A percentile compares a stretch with the other conserved stretches of the same genome.
Conservation (phyloP, 1,139 yeast species). For the Blastobotrys proliferans region DNA sequence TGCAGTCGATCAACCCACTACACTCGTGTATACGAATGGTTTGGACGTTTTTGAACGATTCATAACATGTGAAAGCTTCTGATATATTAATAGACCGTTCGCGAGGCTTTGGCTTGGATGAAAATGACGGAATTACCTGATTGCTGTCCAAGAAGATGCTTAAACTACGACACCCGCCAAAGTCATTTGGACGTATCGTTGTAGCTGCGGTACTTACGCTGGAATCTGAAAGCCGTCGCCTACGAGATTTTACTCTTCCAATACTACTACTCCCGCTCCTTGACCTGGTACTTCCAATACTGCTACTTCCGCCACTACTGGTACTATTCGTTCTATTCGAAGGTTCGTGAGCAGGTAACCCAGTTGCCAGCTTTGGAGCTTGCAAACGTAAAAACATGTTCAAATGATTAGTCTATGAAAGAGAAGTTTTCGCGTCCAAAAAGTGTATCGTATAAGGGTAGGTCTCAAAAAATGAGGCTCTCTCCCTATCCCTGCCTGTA, state of each 20-base stretch:
- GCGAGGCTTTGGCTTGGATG: background rate
- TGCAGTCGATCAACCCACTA: conserved; percentile 3
- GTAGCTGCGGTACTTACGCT: conserved; percentile 4
- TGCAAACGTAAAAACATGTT: conserved; percentile 10
- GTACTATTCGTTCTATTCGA: background rate
- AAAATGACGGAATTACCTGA: background rate
- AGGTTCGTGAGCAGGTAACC: conserved; percentile 1
- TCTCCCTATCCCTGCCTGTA: too few species aligned
- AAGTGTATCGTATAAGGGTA: too few species aligned
- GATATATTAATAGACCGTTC: background rate
- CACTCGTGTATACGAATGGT: background rate
- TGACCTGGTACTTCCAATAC: background rate
- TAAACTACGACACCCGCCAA: background rate
- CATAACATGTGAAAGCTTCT: conserved; percentile 2
- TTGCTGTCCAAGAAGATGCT: conserved; percentile 6
- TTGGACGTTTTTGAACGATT: conserved; percentile 4
- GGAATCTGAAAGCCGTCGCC: conserved; percentile 1
- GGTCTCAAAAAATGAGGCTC: too few species aligned
- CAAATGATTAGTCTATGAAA: background rate
- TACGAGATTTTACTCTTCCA: too few species aligned
- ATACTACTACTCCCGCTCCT: background rate
- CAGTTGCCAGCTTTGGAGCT: conserved; percentile 10
- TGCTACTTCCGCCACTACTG: too few species aligned
- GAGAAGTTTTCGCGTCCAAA: too few species aligned
- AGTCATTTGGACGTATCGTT: conserved; percentile 6